These are phyloP conservation scores for Cryptococcus sp. DNA, from an alignment of 1,284 basidiomycete genomes.

Conservation along the genomic window DNA sequence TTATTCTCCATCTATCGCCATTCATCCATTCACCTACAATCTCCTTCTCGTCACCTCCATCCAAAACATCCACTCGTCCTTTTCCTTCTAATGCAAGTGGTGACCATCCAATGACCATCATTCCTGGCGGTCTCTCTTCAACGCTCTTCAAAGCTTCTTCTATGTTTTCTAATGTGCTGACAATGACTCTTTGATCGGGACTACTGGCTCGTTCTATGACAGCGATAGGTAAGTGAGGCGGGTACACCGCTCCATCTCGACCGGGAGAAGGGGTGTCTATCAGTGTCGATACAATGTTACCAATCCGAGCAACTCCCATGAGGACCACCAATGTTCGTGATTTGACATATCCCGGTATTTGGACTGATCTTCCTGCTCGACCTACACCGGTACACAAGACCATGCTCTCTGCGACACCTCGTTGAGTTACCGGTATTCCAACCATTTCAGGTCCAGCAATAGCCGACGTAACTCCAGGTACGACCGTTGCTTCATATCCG, in stretches of 20 bases:
- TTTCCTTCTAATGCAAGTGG: slow-evolving; percentile 53
- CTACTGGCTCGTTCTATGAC: slow-evolving; percentile 90
- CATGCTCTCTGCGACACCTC: slow-evolving; percentile 85
- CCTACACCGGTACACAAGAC: slow-evolving; percentile 92
- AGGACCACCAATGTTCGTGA: slow-evolving; percentile 74
- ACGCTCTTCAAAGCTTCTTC: slow-evolving; percentile 67
- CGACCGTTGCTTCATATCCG: slow-evolving; percentile 74
- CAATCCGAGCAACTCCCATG: slow-evolving; percentile 89
- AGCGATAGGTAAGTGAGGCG: slow-evolving; percentile 74
- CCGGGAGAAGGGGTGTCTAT: slow-evolving; percentile 14
- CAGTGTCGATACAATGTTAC: slow-evolving; percentile 66
- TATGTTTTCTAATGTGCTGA: slow-evolving; percentile 71
- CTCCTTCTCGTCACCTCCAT: slow-evolving; percentile 39
- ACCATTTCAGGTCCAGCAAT: slow-evolving; percentile 85
- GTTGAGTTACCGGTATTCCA: slow-evolving; percentile 89
- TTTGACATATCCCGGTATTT: slow-evolving; percentile 80
- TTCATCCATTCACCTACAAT: slow-evolving; percentile 26
- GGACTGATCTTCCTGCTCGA: slow-evolving; percentile 74
- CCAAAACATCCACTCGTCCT: slow-evolving; percentile 53
- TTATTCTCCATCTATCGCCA: slow-evolving; percentile 19
- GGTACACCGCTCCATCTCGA: slow-evolving; percentile 62
- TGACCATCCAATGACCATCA: slow-evolving; percentile 93
- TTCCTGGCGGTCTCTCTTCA: slow-evolving; percentile 88
- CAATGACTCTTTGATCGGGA: slow-evolving; percentile 82
- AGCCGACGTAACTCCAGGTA: slow-evolving; percentile 85